Base-by-base conservation (phyloP, 2,329 filamentous ascomycete species). In the Myotisia sp. region DNA sequence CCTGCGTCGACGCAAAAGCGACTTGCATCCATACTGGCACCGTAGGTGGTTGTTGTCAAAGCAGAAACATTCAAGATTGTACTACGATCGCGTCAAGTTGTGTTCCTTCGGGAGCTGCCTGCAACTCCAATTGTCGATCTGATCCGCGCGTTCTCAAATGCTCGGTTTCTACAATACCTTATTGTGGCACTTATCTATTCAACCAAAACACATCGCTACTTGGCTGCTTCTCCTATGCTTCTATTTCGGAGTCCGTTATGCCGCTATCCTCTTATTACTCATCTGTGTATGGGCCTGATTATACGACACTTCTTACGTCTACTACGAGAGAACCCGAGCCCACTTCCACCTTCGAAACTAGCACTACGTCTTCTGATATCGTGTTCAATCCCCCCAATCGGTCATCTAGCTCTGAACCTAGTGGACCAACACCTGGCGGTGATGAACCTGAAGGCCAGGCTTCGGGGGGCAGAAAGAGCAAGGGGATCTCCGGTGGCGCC, bases 161-260 rank as follows among this genome's bases (percentile, higher is more conserved):
- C 21, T 27, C 19, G 17, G 16, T 29, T 3, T 39, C 41, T 12
- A 40, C 41, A 12, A 17, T 34, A 6, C 42, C 42, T 16, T 44
- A 40, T 31, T 44, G 42, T 20, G 42, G 38, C 28, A 40, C 38
- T 17, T 44, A 44, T 23, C 29, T 38, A 13, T 44, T 44, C 22
- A 38, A 32, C 10, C 20, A 18, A 16, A 36, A 37, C 17, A 38
- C 37, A 9, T 30, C 23, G 13, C 30, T 44, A 5, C 37, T 35
- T 13, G 41, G 41, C 19, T 44, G 42, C 35, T 40, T 34, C 21
- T 32, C 41, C 14, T 34, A 29, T 21, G 29, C 22, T 16, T 27
- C 31, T n/a, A 31, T 40, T 6, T 34, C 42, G 6, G 35, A 33
- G 3, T 30, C 38, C 16, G 41, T 43, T 18, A 16, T 36, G 10